These are phyloP conservation scores for Cynara cardunculus DNA, from an alignment of 129 eudicot genomes.

Conservation along the genomic window DNA sequence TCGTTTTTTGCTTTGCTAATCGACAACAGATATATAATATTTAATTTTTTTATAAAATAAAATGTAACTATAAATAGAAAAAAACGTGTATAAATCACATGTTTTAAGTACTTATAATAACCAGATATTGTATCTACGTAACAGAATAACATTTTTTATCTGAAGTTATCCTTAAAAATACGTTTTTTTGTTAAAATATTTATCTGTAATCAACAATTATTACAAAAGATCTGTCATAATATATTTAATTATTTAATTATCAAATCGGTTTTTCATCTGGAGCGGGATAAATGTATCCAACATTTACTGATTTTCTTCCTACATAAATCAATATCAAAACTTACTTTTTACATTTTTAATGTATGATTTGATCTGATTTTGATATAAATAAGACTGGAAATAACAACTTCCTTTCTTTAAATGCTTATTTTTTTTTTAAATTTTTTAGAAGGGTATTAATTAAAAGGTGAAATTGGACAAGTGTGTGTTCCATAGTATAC, in stretches of 20 bases:
- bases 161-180: background rate
- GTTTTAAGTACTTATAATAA: background rate
- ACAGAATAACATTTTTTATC: background rate
- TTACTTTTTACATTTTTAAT: too few relatives aligned
- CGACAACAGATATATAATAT: background rate
- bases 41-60: background rate
- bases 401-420: too few relatives aligned
- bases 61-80: background rate
- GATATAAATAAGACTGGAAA: too few relatives aligned
- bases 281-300: too few relatives aligned
- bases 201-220: background rate
- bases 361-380: too few relatives aligned
- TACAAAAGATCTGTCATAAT: background rate
- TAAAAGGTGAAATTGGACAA: conserved; percentile 6
- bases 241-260: background rate
- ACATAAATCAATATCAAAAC: too few relatives aligned
- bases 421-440: too few relatives aligned
- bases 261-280: background rate
- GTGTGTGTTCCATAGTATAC: conserved; percentile 20
- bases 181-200: background rate
- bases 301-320: too few relatives aligned
- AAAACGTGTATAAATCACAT: background rate
- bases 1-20: background rate
- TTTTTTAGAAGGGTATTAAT: background rate
- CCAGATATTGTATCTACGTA: background rate